Evolutionary conservation across 441 rosid genomes (phyloP).

Genomic region (Aleurites moluccanus): DNA sequence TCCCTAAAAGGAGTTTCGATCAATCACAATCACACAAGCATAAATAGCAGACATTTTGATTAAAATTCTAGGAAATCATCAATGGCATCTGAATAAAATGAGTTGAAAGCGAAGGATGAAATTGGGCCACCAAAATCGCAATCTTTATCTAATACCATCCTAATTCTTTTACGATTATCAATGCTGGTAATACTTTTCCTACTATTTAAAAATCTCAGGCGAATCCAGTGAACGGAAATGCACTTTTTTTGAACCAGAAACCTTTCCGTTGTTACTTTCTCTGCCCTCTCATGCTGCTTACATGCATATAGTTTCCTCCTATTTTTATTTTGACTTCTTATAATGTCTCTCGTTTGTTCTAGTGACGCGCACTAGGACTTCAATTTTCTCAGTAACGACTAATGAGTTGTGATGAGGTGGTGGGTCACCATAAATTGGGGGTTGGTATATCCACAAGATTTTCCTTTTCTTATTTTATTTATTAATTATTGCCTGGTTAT

Average conservation of each 20-base stretch:
- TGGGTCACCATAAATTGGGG: background rate
- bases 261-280: background rate
- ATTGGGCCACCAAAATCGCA: background rate
- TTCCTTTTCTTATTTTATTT: no score
- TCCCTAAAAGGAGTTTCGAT: background rate
- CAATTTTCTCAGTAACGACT: no score
- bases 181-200: no score
- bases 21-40: background rate
- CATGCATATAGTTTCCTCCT: no score
- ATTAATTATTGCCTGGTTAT: no score
- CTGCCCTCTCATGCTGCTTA: background rate
- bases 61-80: conserved; percentile 4
- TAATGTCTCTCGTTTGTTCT: background rate
- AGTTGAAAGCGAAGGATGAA: background rate
- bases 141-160: background rate
- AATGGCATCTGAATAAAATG: conserved; percentile 3
- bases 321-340: no score
- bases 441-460: background rate
- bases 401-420: background rate
- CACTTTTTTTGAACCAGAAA: background rate
- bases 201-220: background rate
- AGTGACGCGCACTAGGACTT: no score
- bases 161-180: background rate
- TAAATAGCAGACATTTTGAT: background rate
- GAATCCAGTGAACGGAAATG: background rate